Evolutionary conservation across 805 yeast species (phyloP), one percentile per base, ranked within the genome.

Genomic region (Pichia nanzhaoensis): DNA sequence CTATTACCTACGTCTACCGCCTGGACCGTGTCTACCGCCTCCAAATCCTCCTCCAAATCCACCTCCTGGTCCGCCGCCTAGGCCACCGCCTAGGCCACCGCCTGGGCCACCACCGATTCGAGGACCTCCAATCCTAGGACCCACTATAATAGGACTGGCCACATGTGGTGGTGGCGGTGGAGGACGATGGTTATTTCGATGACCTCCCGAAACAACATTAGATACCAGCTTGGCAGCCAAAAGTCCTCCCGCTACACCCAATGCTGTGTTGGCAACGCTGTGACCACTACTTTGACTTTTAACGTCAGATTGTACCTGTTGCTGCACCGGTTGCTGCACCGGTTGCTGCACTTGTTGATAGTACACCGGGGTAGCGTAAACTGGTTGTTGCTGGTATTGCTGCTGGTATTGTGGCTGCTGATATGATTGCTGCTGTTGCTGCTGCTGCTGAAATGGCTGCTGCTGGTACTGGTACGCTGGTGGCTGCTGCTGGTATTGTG

Each of bases 211-310:
- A 19, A 39, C 32, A 14, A 19, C 18, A 19, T 17, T 35, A 4
- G 37, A 31, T 16, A 37, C 45, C 12, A 22, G 39, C 8, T 41
- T 45, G 0, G 48, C 48, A 5, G 44, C 34, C 31, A 45, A n/a
- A 2, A 45, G 27, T n/a, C 48, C 48, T 17, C 41, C 45, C 3
- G 30, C 41, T 3, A 45, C 45, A 22, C 48, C 48, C 32, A 41
- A 12, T 19, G 37, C 41, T 2, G 48, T 45, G 10, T 45, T 41
- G 5, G 31, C 48, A 31, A 36, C 37, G 12, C 27, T 32, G n/a
- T 31, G n/a, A 32, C 39, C 36, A 21, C 12, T 12, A 17, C 14
- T 13, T 20, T 17, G 3, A 13, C 27, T 41, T 18, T 2, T 30
- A 19, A 30, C 14, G 9, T 10, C 21, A n/a, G 38, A 7, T 24